Conservation (phyloP, 345 rosid species). For the Hypericum androsaemum region DNA sequence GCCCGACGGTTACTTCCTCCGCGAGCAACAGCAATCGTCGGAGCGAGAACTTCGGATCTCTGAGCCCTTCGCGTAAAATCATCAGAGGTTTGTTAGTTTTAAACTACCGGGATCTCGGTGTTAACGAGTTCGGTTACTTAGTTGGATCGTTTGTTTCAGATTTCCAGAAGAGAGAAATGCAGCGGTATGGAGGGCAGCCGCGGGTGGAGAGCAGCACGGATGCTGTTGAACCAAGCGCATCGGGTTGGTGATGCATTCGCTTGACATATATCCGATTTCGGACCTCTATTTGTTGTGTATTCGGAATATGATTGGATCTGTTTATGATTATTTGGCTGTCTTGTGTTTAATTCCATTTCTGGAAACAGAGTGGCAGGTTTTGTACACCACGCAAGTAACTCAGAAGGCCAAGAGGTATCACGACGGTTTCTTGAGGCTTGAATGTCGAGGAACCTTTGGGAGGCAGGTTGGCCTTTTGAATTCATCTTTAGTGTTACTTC, state of each 20-base stretch:
- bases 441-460: constrained; percentile 22
- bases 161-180: constrained; percentile 56
- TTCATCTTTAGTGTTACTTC: background rate
- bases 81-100: constrained; percentile 42
- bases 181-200: constrained; percentile 33
- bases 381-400: constrained; percentile 51
- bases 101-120: no score
- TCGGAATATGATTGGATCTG: background rate
- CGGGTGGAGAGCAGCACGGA: constrained; percentile 20
- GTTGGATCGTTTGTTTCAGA: constrained; percentile 26
- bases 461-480: constrained; percentile 34
- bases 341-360: background rate
- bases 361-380: constrained; percentile 43
- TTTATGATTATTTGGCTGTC: background rate
- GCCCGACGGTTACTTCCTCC: constrained; percentile 21
- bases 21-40: background rate
- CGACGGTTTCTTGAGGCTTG: constrained; percentile 41
- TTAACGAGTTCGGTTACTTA: background rate
- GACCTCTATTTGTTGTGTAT: constrained; percentile 3
- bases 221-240: constrained; percentile 17
- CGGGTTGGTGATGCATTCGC: constrained; percentile 34
- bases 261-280: constrained; percentile 15
- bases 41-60: constrained; percentile 2
- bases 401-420: constrained; percentile 61
- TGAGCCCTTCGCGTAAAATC: constrained; percentile 53